These are phyloP conservation scores for Nicotiana paniculata DNA, from an alignment of 257 asterid species.

Conservation along the genomic window DNA sequence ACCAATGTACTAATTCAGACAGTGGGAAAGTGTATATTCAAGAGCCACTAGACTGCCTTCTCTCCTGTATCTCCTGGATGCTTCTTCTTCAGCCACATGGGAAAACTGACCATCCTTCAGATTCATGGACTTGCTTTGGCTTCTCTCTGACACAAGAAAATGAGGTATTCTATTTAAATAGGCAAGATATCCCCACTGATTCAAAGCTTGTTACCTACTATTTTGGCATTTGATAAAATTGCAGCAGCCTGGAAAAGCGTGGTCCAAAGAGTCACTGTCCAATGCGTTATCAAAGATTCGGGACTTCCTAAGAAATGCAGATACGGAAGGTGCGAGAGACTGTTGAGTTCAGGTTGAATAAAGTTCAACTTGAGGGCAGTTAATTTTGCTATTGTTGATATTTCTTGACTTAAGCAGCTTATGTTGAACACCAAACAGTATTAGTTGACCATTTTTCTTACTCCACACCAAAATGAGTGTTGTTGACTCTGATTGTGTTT, in stretches of 20 bases:
- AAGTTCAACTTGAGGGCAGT: not conserved
- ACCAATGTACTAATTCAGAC: constrained; percentile 55
- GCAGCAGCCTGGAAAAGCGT: constrained; percentile 50
- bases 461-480: not conserved
- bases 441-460: not conserved
- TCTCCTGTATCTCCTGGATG: constrained; percentile 73
- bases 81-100: constrained; percentile 74
- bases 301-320: constrained; percentile 49
- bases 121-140: constrained; percentile 61
- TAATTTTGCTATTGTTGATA: not conserved
- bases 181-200: not conserved
- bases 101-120: constrained; percentile 44
- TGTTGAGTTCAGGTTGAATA: not conserved
- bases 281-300: constrained; percentile 54
- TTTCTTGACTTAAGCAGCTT: not conserved
- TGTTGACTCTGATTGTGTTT: not conserved
- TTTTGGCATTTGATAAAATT: constrained; percentile 13
- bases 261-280: constrained; percentile 53
- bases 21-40: constrained; percentile 47
- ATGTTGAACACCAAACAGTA: not conserved
- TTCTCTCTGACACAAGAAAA: constrained; percentile 84
- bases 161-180: constrained; percentile 38
- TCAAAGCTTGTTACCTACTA: not conserved
- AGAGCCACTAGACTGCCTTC: constrained; percentile 83
- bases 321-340: constrained; percentile 52